A percentile compares a stretch with the other conserved stretches of the same genome.
These are phyloP conservation scores for Boechera retrofracta DNA, from an alignment of 345 rosid species.

Conservation along the genomic window DNA sequence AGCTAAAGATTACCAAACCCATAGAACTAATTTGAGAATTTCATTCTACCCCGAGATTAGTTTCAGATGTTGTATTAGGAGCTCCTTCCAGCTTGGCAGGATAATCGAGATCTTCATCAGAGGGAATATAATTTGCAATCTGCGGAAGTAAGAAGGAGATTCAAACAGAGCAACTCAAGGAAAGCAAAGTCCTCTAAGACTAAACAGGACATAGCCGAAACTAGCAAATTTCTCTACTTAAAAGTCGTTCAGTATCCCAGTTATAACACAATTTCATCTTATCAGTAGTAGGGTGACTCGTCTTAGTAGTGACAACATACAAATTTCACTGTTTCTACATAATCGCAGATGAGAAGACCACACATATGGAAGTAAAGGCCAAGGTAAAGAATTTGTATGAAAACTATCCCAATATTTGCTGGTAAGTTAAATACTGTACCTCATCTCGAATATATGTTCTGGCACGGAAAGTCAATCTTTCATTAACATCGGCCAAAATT, in stretches of 20 bases:
- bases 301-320: conserved; percentile 33
- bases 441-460: conserved; percentile 95
- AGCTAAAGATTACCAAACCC: conserved; percentile 26
- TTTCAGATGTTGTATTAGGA: conserved; percentile 56
- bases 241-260: conserved; percentile 17
- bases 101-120: conserved; percentile 83
- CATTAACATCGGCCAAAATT: conserved; percentile 90
- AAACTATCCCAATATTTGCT: conserved; percentile 28
- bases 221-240: conserved; percentile 15
- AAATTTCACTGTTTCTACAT: conserved; percentile 34
- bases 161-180: conserved; percentile 26
- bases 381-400: conserved; percentile 1
- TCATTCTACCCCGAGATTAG: conserved; percentile 41
- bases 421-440: conserved; percentile 49
- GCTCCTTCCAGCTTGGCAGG: conserved; percentile 85
- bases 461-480: conserved; percentile 95
- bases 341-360: conserved; percentile 10
- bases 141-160: conserved; percentile 48
- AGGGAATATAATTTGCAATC: conserved; percentile 89
- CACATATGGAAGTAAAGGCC: conserved; percentile 12
- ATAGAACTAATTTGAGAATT: neutral
- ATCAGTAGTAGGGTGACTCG: conserved; percentile 17
- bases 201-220: conserved; percentile 13
- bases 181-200: conserved; percentile 15
- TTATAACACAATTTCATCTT: conserved; percentile 17